Evolutionary conservation across 169 alveolate genomes (phyloP), one percentile per base, ranked within the genome.

Genomic region (Cardiosporidium cionae): DNA sequence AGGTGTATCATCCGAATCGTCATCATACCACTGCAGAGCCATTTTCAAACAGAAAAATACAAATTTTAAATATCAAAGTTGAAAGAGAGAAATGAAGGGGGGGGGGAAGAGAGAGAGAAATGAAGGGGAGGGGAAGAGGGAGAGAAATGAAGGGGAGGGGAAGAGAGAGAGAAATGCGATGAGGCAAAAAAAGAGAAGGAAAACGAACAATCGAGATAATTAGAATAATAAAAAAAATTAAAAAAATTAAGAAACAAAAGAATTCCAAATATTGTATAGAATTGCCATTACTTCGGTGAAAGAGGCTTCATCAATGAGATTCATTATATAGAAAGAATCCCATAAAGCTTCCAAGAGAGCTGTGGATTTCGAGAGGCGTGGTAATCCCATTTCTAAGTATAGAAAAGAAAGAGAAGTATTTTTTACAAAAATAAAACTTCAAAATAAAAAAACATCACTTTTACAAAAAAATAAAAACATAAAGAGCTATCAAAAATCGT

Each of bases 11-110:
- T 67, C 73, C 37, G 23, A 6, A 34, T 67, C 73, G 58, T 67
- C 73, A n/a, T 67, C 73, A 64, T 37, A 67, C 73, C 73, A 67
- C 73, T 67, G 73, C 27, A 67, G 25, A 4, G 44, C 32, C 4
- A 25, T 53, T 16, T 34, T 1, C 29, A 4, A 25, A 3, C 3
- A 6, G 22, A 44, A 2, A 25, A 25, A n/a, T n/a, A 63, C n/a
- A 29, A 63, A 31, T 63, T 25, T 31, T 37, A 63, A 7, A 6
- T 22, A 3, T 23, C n/a, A 7, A 9, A 4, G 37, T 5, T 29
- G 37, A 33, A 58, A 25, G 68, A 4, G 5, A 58, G 7, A 25
- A 7, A 7, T 33, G 68, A 44, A 44, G 16, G 16, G 16, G 16
- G n/a, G 9, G 58, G 9, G 58, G 9, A n/a, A 9, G 58, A n/a